Evolutionary conservation across 2,329 filamentous ascomycete genomes (phyloP), one percentile per base, ranked within the genome.

Genomic region (Eutypella sp.): DNA sequence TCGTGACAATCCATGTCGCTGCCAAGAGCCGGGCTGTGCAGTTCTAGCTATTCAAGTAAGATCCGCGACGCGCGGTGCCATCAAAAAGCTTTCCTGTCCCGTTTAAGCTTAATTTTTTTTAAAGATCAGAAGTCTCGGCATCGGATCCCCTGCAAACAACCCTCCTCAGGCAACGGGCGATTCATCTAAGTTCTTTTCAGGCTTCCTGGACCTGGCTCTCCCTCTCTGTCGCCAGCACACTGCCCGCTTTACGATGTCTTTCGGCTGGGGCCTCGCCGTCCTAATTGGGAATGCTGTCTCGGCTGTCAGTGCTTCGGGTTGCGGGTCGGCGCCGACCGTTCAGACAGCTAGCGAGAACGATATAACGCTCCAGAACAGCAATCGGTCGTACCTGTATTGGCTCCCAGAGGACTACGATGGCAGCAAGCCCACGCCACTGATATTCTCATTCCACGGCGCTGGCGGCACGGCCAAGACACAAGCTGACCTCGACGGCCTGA

Each of bases 371-470:
- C 8, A 39, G 19, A 13, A 42, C 22, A 19, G 16, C 18, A 13
- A 41, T 19, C 27, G 44, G 15, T 9, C 19, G 22, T 46, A 34
- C 22, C 8, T 39, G 18, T 16, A 40, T 29, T 46, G 44, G 44
- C 25, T 46, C 10, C 44, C 44, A 5, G 18, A 3, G 7, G 33
- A 20, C 10, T 46, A 46, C 20, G 29, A 41, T 15, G 19, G 39
- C 19, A 37, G 31, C 29, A 37, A 11, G 19, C 16, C 38, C 11
- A 18, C 44, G 10, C 20, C 20, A 19, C 25, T 42, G n/a, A 46
- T 46, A 25, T 36, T 46, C 11, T 41, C 38, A 15, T 38, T 41
- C 19, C 44, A 46, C 24, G 44, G 44, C 25, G 44, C 44, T 5
- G 31, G 27, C 18, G 20, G 38, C 27, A 41, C 16, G 7, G 25